These are phyloP conservation scores for Hyphopichia buzzinii DNA, from an alignment of 1,139 yeast genomes.

Conservation along the genomic window DNA sequence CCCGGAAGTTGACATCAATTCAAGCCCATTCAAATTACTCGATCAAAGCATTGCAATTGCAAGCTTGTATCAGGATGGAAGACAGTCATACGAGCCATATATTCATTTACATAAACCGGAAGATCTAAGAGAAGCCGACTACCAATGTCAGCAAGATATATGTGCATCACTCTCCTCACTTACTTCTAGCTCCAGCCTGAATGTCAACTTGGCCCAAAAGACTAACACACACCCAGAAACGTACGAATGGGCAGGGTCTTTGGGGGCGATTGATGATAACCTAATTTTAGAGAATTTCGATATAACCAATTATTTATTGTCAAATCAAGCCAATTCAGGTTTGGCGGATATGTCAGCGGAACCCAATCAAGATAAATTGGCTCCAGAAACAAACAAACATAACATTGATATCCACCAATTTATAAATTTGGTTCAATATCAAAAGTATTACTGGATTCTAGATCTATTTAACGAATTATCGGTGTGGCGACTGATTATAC, in stretches of 20 bases:
- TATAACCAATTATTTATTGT: conserved; percentile 20
- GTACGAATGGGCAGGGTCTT: background rate
- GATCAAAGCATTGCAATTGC: conserved; percentile 47
- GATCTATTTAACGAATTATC: conserved; percentile 39
- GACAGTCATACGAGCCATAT: conserved; percentile 30
- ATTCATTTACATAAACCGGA: conserved; percentile 28
- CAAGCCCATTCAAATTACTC: conserved; percentile 20
- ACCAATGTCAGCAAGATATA: conserved; percentile 30
- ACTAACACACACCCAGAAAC: no score
- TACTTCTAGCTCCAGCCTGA: background rate
- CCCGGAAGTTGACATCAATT: conserved; percentile 1
- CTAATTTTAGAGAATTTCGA: conserved; percentile 21
- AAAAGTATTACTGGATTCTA: conserved; percentile 38
- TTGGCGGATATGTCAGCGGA: background rate
- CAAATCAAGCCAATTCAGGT: background rate
- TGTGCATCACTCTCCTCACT: conserved; percentile 7
- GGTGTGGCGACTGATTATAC: conserved; percentile 42
- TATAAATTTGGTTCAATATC: conserved; percentile 27
- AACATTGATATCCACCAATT: conserved; percentile 16
- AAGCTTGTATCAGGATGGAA: conserved; percentile 35
- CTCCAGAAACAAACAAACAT: conserved; percentile 4
- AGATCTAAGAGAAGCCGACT: conserved; percentile 33
- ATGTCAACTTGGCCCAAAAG: background rate
- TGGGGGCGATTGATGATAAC: conserved; percentile 9
- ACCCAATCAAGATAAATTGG: background rate